Percentiles rank a stretch among this genome's conserved stretches.
Conservation (phyloP, 257 asterid genomes). For the Scutellaria galericulata region DNA sequence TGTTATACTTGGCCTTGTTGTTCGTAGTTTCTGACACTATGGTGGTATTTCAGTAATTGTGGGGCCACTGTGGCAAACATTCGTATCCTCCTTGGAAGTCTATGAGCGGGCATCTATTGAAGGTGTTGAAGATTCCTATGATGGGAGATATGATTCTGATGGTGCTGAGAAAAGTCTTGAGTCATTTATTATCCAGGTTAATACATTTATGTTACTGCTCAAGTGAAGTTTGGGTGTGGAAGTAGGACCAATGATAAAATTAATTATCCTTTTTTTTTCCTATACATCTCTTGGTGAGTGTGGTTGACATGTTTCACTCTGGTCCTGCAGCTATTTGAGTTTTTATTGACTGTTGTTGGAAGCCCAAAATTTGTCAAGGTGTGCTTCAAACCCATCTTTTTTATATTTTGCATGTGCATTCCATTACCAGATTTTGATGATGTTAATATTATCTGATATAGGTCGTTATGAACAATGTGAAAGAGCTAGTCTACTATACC, state of each 20-base stretch:
- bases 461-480: conserved; percentile 72
- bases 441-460: conserved; percentile 37
- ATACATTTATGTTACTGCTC: conserved; percentile 21
- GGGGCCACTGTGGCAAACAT: conserved; percentile 92
- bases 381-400: conserved; percentile 35
- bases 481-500: conserved; percentile 83
- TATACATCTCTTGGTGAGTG: conserved; percentile 17
- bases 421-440: conserved; percentile 17
- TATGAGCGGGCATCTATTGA: conserved; percentile 79
- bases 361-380: conserved; percentile 80
- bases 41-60: conserved; percentile 64
- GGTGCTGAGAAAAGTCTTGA: conserved; percentile 89
- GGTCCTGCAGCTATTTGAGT: conserved; percentile 80
- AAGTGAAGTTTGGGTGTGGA: conserved; percentile 21
- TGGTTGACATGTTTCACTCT: conserved; percentile 29
- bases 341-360: conserved; percentile 79
- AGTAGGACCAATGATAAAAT: conserved; percentile 20
- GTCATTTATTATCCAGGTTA: conserved; percentile 92
- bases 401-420: conserved; percentile 20
- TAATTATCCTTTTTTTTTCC: conserved; percentile 8
- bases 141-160: conserved; percentile 97
- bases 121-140: conserved; percentile 84
- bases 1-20: conserved; percentile 25
- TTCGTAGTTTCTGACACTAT: conserved; percentile 33
- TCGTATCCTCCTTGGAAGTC: conserved; percentile 79